A percentile compares a stretch with the other conserved stretches of the same genome.
Conservation (phyloP, 228 moss, liverwort and hornwort genomes). For the Sphagnum fallax region DNA sequence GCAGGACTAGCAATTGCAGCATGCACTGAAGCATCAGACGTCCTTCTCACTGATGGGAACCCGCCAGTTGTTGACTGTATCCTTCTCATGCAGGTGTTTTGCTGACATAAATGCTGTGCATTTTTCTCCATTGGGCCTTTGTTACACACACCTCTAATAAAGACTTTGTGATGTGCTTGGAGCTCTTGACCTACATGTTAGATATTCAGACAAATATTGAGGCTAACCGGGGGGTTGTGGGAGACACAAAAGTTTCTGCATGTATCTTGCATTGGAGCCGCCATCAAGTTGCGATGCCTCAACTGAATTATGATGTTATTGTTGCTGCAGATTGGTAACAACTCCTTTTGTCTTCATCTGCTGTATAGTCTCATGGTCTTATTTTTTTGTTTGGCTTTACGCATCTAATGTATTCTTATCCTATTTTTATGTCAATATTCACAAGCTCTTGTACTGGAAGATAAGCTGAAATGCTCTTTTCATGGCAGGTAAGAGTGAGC, state of each 20-base stretch:
- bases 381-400: background rate
- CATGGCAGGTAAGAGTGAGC: too few relatives aligned
- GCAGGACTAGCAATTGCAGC: conserved; percentile 86
- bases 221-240: conserved; percentile 39
- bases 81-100: background rate
- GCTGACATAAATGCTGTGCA: too few relatives aligned
- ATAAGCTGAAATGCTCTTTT: too few relatives aligned
- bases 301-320: conserved; percentile 56
- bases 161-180: background rate
- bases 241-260: conserved; percentile 43
- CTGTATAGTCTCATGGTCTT: too few relatives aligned
- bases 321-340: conserved; percentile 82
- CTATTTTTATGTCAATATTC: too few relatives aligned
- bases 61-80: conserved; percentile 79
- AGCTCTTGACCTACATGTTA: conserved; percentile 3
- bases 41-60: conserved; percentile 83
- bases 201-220: conserved; percentile 54
- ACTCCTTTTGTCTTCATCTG: too few relatives aligned
- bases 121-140: too few relatives aligned
- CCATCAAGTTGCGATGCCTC: conserved; percentile 44
- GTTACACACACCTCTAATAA: too few relatives aligned
- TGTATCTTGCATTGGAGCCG: conserved; percentile 67
- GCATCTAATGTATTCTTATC: too few relatives aligned
- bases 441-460: too few relatives aligned
- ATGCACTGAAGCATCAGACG: conserved; percentile 64